Conservation (phyloP, 306 rosid genomes). For the Quercus agrifolia region DNA sequence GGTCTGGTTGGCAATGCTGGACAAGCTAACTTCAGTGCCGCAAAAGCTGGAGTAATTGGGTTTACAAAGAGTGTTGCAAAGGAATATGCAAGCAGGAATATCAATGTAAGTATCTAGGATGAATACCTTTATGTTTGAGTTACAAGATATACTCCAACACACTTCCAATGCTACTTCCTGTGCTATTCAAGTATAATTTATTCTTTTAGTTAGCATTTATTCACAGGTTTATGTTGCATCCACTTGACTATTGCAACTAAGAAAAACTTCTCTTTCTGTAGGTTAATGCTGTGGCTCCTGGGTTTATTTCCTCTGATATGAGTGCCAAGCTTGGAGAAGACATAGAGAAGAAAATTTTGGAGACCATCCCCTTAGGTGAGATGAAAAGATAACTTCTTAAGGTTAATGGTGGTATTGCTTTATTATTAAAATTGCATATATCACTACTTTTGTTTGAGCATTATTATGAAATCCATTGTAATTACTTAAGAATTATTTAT, state of each 20-base stretch:
- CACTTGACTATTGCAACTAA: neutral
- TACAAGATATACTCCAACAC: constrained; percentile 7
- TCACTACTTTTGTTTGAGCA: neutral
- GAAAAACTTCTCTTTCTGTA: neutral
- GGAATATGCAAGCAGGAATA: constrained; percentile 88
- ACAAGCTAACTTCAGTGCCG: constrained; percentile 98
- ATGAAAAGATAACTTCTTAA: constrained; percentile 2
- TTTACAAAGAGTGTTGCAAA: constrained; percentile 83
- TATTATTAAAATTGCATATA: neutral
- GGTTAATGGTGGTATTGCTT: neutral
- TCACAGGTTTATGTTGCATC: neutral
- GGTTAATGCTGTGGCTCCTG: constrained; percentile 98
- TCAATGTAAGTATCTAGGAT: constrained; percentile 48
- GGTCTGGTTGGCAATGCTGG: constrained; percentile 93
- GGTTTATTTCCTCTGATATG: constrained; percentile 95
- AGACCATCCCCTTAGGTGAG: constrained; percentile 85
- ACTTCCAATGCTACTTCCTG: neutral
- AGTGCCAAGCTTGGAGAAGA: constrained; percentile 87
- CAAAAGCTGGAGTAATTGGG: constrained; percentile 99
- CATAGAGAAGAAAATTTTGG: constrained; percentile 77
- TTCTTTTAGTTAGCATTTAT: neutral
- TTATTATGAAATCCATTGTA: neutral
- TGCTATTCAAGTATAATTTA: constrained; percentile 5
- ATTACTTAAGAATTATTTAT: neutral
- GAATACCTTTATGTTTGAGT: neutral